A percentile compares a stretch with the other conserved stretches of the same genome.
phyloP scores from a whole-genome alignment of 2,329 filamentous ascomycete genomes.

The Colletotrichum zoysiae region DNA sequence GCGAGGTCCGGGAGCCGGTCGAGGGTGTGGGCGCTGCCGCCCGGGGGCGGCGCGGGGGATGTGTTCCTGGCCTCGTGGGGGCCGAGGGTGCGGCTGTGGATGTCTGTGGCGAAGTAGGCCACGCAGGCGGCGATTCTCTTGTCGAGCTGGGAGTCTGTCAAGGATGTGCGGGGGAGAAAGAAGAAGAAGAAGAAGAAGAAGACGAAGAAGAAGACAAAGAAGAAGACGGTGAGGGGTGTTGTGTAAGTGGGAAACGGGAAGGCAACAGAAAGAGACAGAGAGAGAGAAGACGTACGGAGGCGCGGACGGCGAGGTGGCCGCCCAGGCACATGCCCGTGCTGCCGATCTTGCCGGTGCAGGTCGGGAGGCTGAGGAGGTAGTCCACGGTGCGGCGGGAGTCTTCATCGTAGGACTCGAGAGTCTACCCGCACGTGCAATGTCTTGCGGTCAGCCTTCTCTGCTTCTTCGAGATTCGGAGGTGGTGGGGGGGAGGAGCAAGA shows the following conservation, averaged over 20 bases:
- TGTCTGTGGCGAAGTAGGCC: constrained; percentile 93
- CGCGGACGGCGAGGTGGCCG: constrained; percentile 81
- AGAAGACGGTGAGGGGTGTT: constrained; percentile 3
- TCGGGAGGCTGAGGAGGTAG: constrained; percentile 76
- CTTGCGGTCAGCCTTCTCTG: neutral
- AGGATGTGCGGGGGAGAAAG: neutral
- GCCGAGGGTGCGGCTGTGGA: constrained; percentile 84
- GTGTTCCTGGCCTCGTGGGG: constrained; percentile 64
- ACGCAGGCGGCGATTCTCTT: constrained; percentile 81
- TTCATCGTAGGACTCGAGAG: constrained; percentile 86
- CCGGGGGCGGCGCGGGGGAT: constrained; percentile 52
- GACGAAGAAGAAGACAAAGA: neutral
- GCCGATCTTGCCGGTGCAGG: constrained; percentile 84
- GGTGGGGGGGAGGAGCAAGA: neutral
- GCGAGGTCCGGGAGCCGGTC: constrained; percentile 74
- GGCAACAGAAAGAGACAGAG: neutral
- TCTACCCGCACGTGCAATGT: constrained; percentile 59
- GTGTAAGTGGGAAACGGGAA: neutral
- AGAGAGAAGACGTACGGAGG: constrained; percentile 57
- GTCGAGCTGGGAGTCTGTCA: constrained; percentile 67
- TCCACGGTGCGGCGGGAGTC: constrained; percentile 78
- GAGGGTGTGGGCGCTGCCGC: constrained; percentile 63
- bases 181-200: neutral
- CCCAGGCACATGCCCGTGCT: constrained; percentile 93
- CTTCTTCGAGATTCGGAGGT: too few relatives aligned